phyloP scores from a whole-genome alignment of 2,329 filamentous ascomycete species.

The Pseudogymnoascus sp. region DNA sequence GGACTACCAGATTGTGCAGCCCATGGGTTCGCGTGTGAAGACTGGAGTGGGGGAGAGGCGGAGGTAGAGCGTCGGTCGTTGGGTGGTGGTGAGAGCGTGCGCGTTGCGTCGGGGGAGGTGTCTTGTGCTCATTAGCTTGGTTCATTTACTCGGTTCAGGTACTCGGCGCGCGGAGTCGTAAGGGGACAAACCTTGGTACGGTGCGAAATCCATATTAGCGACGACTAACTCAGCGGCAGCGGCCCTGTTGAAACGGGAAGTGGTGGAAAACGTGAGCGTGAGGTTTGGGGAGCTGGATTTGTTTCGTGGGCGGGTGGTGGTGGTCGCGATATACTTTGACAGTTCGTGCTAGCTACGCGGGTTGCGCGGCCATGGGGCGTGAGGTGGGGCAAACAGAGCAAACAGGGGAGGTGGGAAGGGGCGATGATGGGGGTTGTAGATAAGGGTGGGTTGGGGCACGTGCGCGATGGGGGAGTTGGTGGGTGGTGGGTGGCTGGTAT shows the following conservation, averaged over 20 bases:
- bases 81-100: conserved; percentile 65
- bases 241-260: not conserved
- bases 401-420: not conserved
- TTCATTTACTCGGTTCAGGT: too few relatives aligned
- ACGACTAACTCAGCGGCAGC: not conserved
- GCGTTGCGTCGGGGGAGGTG: conserved; percentile 74
- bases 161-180: not conserved
- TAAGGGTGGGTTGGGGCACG: not conserved
- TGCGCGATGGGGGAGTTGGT: not conserved
- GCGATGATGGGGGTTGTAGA: not conserved
- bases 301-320: not conserved
- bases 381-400: conserved; percentile 3
- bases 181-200: conserved; percentile 57
- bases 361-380: not conserved
- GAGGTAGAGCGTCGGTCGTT: conserved; percentile 38
- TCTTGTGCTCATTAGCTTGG: conserved; percentile 35
- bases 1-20: conserved; percentile 14
- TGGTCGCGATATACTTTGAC: conserved; percentile 6
- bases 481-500: not conserved
- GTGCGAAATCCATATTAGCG: conserved; percentile 77
- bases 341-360: conserved; percentile 1
- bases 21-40: conserved; percentile 29
- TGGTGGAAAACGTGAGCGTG: not conserved
- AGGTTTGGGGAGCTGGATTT: not conserved
- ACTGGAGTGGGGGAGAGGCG: conserved; percentile 49